Evolutionary conservation across 768 basidiomycete species (phyloP).

Genomic region (Hemileccinum rubropunctum): DNA sequence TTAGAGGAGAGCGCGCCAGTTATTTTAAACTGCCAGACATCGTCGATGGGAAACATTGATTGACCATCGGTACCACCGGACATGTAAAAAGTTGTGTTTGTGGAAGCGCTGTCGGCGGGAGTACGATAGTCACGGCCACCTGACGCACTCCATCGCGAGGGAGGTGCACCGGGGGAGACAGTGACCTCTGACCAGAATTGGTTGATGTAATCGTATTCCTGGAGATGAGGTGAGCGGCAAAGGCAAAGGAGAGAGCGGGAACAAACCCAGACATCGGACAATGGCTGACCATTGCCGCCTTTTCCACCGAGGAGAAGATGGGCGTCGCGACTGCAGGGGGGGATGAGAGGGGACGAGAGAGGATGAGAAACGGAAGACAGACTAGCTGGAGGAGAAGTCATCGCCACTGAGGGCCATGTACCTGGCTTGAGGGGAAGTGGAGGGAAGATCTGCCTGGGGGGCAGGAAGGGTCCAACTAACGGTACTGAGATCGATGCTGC

Average conservation of each 20-base stretch:
- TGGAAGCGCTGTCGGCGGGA: slow-evolving; percentile 18
- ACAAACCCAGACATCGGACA: slow-evolving; percentile 75
- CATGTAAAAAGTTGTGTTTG: slow-evolving; percentile 73
- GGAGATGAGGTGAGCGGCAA: slow-evolving; percentile 9
- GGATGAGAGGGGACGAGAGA: slow-evolving; percentile 15
- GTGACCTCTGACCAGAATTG: slow-evolving; percentile 72
- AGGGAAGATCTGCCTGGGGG: slow-evolving; percentile 48
- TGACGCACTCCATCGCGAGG: slow-evolving; percentile 65
- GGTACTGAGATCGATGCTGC: slow-evolving; percentile 59
- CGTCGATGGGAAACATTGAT: slow-evolving; percentile 47
- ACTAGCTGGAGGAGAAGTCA: slow-evolving; percentile 85
- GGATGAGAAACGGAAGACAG: slow-evolving; percentile 29
- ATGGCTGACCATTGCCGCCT: slow-evolving; percentile 47
- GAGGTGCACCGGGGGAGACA: slow-evolving; percentile 51
- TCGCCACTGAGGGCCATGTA: slow-evolving; percentile 61
- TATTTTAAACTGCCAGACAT: slow-evolving; percentile 69
- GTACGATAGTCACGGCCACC: slow-evolving; percentile 71
- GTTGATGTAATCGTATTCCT: slow-evolving; percentile 77
- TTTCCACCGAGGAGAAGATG: slow-evolving; percentile 75
- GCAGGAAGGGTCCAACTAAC: slow-evolving; percentile 59
- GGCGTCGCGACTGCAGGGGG: slow-evolving; percentile 56
- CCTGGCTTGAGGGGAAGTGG: slow-evolving; percentile 53
- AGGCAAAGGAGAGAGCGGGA: neutral
- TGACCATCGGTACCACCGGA: slow-evolving; percentile 64
- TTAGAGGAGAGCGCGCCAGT: slow-evolving; percentile 75